Base-by-base conservation (phyloP, 257 asterid genomes). In the Gentiana straminea region DNA sequence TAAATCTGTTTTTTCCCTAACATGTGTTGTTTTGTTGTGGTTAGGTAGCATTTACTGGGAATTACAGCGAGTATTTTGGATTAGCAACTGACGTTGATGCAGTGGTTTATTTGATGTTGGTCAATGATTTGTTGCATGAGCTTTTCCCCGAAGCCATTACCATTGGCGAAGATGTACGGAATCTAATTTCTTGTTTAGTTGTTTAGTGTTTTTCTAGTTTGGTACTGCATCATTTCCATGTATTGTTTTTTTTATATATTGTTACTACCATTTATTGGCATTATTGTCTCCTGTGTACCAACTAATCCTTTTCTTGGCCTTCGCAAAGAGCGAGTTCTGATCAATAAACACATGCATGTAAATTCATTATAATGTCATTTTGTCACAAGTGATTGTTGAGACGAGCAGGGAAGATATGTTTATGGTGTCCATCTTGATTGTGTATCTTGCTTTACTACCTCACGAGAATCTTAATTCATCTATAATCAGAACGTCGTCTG, bases 81-180 rank as follows among this genome's bases (percentile, higher is more conserved):
- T 67, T 48, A 15, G 70, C 91, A 51, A 92, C 97, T 52, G 97
- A 92, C 75, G 93, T 92, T 58, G 99, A 92, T 74, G 99, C 97
- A 61, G 86, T 92, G 61, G 94, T 85, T 72, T 92, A 88, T 77
- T 63, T 92, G 86, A 92, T 92, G 97, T 79, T 92, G 70, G 99
- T 78, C 63, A 88, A 88, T 64, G 97, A 92, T 78, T 78, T 92
- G 64, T 88, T 92, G 52, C 97, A 88, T 3, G 94, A 94, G 58
- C 89, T 92, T 58, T 92, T 81, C 73, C 99, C 99, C 13, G 84
- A 79, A 62, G 91, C 95, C 52, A 80, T 88, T 64, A 57, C 89
- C 51, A 60, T 92, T 53, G 99, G 97, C 55, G 99, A 92, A 85
- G 99, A 92, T 82, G 99, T 92, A 80, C 60, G 94, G 69, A 61